phyloP scores from a whole-genome alignment of 2,329 filamentous ascomycete species.

The Aureobasidium sp. region DNA sequence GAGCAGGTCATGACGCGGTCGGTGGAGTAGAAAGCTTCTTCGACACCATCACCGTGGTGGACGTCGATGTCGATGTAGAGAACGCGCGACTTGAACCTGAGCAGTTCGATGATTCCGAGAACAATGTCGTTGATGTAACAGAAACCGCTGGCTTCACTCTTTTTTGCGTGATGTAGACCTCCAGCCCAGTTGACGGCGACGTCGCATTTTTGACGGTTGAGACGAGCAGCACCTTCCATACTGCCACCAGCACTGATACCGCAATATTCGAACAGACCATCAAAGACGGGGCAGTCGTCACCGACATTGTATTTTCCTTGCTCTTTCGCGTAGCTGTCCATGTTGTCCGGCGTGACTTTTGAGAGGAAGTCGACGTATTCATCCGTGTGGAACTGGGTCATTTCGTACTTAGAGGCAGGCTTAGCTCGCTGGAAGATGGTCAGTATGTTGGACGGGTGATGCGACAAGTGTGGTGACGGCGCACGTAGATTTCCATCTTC shows the following conservation, averaged over 20 bases:
- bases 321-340: slow-evolving; percentile 86
- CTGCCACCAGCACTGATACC: slow-evolving; percentile 60
- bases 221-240: slow-evolving; percentile 60
- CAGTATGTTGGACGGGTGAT: background rate
- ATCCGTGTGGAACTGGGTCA: slow-evolving; percentile 66
- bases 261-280: slow-evolving; percentile 62
- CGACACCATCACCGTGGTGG: slow-evolving; percentile 59
- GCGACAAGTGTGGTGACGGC: slow-evolving; percentile 19
- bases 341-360: slow-evolving; percentile 96
- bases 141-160: slow-evolving; percentile 39
- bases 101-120: slow-evolving; percentile 55
- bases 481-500: slow-evolving; percentile 62
- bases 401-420: slow-evolving; percentile 54
- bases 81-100: slow-evolving; percentile 55
- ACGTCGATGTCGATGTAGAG: slow-evolving; percentile 61
- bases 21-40: slow-evolving; percentile 63
- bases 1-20: slow-evolving; percentile 64
- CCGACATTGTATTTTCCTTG: slow-evolving; percentile 70
- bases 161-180: slow-evolving; percentile 41
- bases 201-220: slow-evolving; percentile 60
- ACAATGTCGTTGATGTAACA: slow-evolving; percentile 52
- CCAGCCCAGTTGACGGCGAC: slow-evolving; percentile 49
- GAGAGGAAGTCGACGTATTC: slow-evolving; percentile 64
- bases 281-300: slow-evolving; percentile 56
- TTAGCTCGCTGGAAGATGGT: slow-evolving; percentile 21